Evolutionary conservation across 2,329 filamentous ascomycete genomes (phyloP), one percentile per base, ranked within the genome.

Genomic region (Fusarium palustre): DNA sequence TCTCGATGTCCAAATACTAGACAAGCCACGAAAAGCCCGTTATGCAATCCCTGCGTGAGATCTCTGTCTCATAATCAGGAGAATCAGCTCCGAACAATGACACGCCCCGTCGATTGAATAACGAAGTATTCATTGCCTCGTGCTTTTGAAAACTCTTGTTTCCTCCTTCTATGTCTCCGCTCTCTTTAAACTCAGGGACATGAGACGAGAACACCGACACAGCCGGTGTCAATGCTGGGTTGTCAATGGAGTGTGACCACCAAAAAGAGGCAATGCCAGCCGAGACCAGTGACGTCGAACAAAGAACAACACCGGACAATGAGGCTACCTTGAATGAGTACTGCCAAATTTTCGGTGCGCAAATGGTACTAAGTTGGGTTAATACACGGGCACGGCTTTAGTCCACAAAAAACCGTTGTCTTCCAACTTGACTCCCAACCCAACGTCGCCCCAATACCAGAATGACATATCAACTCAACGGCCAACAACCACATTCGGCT

Each of bases 341-440:
- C 33, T 39, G 25, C 24, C 48, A 50, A 50, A 28, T 39, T 50
- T 50, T 39, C 24, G 39, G 18, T 39, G 34, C 33, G 34, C 25
- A 50, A 25, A n/a, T 39, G 33, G 22, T 12, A 39, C 11, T 20
- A 20, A 39, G 18, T 28, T 28, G 34, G 24, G 48, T 39, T 39
- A 34, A 60, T 68, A 58, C 58, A 67, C 43, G 39, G 24, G 12
- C 57, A 58, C 54, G 55, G 60, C 55, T 53, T 20, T 38, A 72
- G 39, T 66, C 70, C 70, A 73, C 62, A 68, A 73, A 73, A 73
- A 71, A 53, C 69, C 67, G 68, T 73, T 73, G 66, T 52, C 59
- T 62, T 68, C 60, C 59, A 56, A 55, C 59, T 60, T 52, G 49
- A 61, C 63, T 61, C 52, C 33, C 24, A 34, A 39, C n/a, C 54